Evolutionary conservation across 805 yeast species (phyloP), one percentile per base, ranked within the genome.

Genomic region (Candida tallmaniae): DNA sequence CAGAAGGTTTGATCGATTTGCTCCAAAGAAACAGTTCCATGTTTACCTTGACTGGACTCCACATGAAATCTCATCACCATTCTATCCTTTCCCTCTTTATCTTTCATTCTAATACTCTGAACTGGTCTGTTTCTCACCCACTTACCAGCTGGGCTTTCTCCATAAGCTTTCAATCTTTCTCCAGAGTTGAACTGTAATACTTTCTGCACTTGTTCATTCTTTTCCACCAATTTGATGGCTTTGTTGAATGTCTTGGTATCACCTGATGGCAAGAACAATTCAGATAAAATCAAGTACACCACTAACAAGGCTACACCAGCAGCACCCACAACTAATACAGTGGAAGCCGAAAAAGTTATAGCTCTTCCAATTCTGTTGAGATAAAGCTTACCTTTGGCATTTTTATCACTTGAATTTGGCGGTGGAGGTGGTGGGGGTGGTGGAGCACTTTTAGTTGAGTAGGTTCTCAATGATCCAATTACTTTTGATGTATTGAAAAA

Each of bases 111-210:
- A 16, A 72, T 61, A 10, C 93, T 76, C 31, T 78, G 76, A 26
- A 85, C 76, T 2, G 96, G 96, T 61, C 96, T 76, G 52, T 84
- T 84, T 63, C 95, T 76, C 6, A 87, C 83, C 90, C 96, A 86
- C 48, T 77, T 77, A 52, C 84, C 90, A 15, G 73, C 68, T 1
- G 76, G 59, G 6, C 68, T 57, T 46, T 83, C 94, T 30, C 96
- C 96, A 51, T 83, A 82, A 0, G 96, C 96, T 52, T 82, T 83
- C 34, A 89, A 64, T 51, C 85, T 74, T 35, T 70, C 74, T 7
- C 76, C 78, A 2, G 68, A 56, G 12, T 64, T 48, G 42, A 80
- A 70, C 19, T 74, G 73, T 24, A 89, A 63, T 20, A 79, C 55
- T 43, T 67, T 61, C 46, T 79, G 79, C 3, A 83, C 80, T 24